A percentile compares a stretch with the other conserved stretches of the same genome.
Conservation (phyloP, 176 grass and related monocot species). For the Pontederia paniculata region DNA sequence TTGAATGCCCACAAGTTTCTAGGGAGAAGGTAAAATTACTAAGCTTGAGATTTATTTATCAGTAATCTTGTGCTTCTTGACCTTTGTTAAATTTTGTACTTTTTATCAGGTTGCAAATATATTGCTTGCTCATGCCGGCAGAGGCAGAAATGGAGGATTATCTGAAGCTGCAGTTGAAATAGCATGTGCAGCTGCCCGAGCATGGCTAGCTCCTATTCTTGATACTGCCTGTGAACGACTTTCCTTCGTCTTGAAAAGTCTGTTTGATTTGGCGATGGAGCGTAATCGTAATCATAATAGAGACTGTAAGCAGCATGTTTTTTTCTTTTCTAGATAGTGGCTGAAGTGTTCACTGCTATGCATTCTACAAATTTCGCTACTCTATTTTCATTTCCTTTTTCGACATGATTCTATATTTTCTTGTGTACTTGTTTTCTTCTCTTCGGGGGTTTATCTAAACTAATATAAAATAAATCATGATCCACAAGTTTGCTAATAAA, state of each 20-base stretch:
- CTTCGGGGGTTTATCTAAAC: too few relatives aligned
- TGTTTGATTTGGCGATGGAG: constrained; percentile 91
- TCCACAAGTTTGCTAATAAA: too few relatives aligned
- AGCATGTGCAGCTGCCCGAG: constrained; percentile 68
- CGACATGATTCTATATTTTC: too few relatives aligned
- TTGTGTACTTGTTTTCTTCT: too few relatives aligned
- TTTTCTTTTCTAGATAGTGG: too few relatives aligned
- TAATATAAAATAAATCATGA: too few relatives aligned
- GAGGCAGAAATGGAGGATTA: constrained; percentile 63
- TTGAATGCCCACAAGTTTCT: constrained; percentile 86
- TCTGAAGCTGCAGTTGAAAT: constrained; percentile 87
- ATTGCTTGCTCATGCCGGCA: constrained; percentile 93
- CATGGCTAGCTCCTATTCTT: constrained; percentile 85
- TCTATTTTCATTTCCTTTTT: too few relatives aligned
- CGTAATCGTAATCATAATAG: constrained; percentile 47
- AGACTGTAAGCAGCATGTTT: constrained; percentile 30
- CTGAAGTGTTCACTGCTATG: too few relatives aligned
- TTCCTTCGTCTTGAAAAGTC: constrained; percentile 82
- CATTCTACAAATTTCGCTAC: too few relatives aligned
- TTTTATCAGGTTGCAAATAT: constrained; percentile 84
- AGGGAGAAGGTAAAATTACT: constrained; percentile 65
- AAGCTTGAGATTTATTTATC: background rate
- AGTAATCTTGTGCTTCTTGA: background rate
- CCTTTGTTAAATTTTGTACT: constrained; percentile 7
- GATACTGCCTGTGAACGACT: constrained; percentile 88